These are phyloP conservation scores for Trichoderma asperelloides DNA, from an alignment of 495 filamentous ascomycete species.

Conservation along the genomic window DNA sequence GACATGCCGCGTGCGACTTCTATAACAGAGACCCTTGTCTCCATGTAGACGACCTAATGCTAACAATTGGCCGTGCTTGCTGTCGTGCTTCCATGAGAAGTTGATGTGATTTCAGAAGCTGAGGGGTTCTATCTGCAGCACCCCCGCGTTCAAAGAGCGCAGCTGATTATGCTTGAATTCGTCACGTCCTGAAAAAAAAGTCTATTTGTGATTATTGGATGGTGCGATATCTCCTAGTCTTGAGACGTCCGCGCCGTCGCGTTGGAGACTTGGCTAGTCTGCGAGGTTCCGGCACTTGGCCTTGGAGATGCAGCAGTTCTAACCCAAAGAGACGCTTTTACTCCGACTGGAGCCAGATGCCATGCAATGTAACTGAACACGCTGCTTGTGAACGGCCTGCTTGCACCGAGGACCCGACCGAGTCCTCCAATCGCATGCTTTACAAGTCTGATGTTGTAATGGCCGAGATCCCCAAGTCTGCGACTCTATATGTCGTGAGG, in stretches of 20 bases:
- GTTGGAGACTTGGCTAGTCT: not conserved
- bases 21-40: not conserved
- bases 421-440: not conserved
- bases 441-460: not conserved
- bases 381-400: not conserved
- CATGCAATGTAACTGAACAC: not conserved
- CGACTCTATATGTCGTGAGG: not conserved
- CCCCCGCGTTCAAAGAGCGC: not conserved
- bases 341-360: not conserved
- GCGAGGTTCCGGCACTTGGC: not conserved
- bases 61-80: not conserved
- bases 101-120: not conserved
- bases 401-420: not conserved
- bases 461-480: not conserved
- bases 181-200: not conserved
- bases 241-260: not conserved
- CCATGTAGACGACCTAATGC: not conserved
- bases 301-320: not conserved
- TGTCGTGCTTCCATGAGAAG: not conserved
- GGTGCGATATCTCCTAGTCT: not conserved
- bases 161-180: not conserved
- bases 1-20: not conserved
- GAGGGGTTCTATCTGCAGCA: not conserved
- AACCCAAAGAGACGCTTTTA: not conserved
- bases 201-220: not conserved